Evolutionary conservation across 129 eudicot species (phyloP).

Genomic region (Chrysanthemum lavandulifolium): DNA sequence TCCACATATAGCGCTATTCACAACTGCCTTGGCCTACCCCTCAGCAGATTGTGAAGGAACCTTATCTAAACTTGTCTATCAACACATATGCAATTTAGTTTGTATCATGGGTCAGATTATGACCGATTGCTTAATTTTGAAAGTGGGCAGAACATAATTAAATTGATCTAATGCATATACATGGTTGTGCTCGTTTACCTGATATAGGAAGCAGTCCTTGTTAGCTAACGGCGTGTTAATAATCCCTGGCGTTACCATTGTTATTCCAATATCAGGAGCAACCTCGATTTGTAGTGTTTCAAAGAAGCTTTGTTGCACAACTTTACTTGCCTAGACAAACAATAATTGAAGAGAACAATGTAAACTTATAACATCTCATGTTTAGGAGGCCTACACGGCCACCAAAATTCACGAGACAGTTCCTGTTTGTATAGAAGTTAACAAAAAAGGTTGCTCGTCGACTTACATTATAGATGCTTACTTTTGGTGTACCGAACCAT

Average conservation of each 20-base stretch:
- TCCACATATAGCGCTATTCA: conserved; percentile 29
- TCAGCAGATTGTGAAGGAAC: conserved; percentile 18
- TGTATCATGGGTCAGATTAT: not conserved
- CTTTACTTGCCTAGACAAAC: conserved; percentile 61
- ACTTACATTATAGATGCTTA: conserved; percentile 57
- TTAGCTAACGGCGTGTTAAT: conserved; percentile 51
- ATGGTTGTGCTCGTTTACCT: conserved; percentile 29
- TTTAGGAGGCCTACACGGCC: too few species aligned
- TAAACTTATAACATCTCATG: too few species aligned
- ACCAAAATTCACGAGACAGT: not conserved
- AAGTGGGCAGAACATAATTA: not conserved
- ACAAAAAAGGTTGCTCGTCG: not conserved
- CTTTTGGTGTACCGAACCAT: conserved; percentile 54
- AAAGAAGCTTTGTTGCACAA: conserved; percentile 59
- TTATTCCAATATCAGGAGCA: conserved; percentile 53
- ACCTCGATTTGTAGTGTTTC: conserved; percentile 67
- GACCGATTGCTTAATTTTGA: not conserved
- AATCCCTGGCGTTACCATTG: conserved; percentile 60
- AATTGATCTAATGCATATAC: too few species aligned
- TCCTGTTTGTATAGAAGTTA: not conserved
- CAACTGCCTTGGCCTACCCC: conserved; percentile 28
- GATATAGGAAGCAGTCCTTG: conserved; percentile 30
- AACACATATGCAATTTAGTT: conserved; percentile 5
- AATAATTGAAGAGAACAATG: not conserved
- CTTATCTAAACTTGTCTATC: conserved; percentile 24